Conservation (phyloP, 2,329 filamentous ascomycete species). For the Zymoseptoria pseudotritici region DNA sequence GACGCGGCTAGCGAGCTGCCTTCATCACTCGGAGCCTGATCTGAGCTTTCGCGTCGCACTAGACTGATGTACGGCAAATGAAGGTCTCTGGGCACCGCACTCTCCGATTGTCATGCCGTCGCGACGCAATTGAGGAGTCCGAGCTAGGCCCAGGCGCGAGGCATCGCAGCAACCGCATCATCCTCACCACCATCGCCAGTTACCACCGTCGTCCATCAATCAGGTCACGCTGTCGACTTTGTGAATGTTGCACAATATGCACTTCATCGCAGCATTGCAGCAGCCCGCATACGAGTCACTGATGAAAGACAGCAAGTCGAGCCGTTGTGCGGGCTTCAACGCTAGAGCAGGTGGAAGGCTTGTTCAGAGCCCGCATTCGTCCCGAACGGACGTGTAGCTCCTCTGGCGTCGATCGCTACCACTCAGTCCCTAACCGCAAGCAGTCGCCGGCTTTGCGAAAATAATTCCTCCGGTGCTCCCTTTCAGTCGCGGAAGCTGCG, state of each 20-base stretch:
- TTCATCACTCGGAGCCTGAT: neutral
- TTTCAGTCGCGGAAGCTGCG: neutral
- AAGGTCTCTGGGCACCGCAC: neutral
- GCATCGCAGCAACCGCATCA: neutral
- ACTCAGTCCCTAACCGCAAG: neutral
- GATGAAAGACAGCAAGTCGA: neutral
- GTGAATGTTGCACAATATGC: neutral
- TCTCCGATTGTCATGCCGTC: neutral
- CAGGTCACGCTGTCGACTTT: neutral
- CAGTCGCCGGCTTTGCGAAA: neutral
- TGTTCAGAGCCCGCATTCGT: neutral
- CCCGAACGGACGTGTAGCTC: neutral
- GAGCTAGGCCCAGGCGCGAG: neutral
- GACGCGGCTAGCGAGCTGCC: neutral
- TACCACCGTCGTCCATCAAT: neutral
- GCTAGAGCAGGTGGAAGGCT: neutral
- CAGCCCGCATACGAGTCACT: neutral
- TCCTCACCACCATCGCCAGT: neutral
- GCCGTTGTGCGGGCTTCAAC: neutral
- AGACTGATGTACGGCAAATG: neutral
- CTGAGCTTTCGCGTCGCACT: neutral
- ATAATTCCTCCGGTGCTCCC: neutral
- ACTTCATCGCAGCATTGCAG: neutral
- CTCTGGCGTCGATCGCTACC: neutral
- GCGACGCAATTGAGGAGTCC: neutral